Evolutionary conservation across 1,284 basidiomycete species (phyloP), one percentile per base, ranked within the genome.

Genomic region (Sporisorium reilianum): DNA sequence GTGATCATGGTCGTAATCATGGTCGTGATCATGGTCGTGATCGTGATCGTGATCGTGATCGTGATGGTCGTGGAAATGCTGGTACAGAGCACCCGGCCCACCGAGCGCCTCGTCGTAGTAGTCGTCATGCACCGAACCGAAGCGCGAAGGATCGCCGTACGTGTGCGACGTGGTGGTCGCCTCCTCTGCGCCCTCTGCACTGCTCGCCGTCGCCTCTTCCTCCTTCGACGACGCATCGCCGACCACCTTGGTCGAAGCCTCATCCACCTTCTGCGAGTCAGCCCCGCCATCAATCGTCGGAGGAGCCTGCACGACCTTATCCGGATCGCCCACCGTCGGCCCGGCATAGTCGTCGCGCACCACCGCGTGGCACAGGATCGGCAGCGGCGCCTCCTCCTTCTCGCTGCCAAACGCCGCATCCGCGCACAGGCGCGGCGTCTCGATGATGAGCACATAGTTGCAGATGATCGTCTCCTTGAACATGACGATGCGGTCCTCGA

Each of bases 381-480:
- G 57, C 9, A 68, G 54, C 30, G 62, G 45, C 22, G 22, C 44
- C 14, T 77, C 67, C 36, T 77, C 71, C 64, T 66, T 77, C 38
- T 74, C 75, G 20, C 58, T 60, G 5, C 57, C 60, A 46, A 79
- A 75, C 6, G 71, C 69, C 2, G 71, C 54, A 28, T 77, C 75
- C 1, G 42, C 62, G 34, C 77, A 79, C 9, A 76, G 56, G 10
- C 69, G 48, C 0, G 75, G 64, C 5, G 77, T 79, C 54, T 79
- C 70, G 46, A 79, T 71, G 45, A 77, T 55, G 18, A 79, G n/a
- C 5, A 79, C 71, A 49, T 82, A 82, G 56, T 77, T 79, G 68
- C 80, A 82, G 26, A 75, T 81, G 14, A 80, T 82, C 20, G 78
- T 79, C 64, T 82, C 80, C 59, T 81, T 81, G 54, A 82, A 65